These are phyloP conservation scores for Zea luxurians DNA, from an alignment of 176 grass and related monocot genomes.

Conservation along the genomic window DNA sequence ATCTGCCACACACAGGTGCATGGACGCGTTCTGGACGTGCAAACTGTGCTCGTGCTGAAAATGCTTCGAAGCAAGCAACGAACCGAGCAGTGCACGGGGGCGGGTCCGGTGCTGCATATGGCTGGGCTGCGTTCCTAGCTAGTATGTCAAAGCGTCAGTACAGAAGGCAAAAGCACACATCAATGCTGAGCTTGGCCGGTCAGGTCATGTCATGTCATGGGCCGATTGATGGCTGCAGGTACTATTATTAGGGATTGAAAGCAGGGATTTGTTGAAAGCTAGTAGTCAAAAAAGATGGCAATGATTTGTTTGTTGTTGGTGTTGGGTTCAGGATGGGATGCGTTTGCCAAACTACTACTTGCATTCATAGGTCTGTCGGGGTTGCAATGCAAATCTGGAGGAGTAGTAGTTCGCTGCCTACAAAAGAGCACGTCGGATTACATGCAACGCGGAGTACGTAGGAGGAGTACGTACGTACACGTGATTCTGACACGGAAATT, in stretches of 20 bases:
- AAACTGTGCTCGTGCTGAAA: background rate
- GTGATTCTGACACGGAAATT: background rate
- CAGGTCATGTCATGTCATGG: background rate
- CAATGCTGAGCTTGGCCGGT: slow-evolving; percentile 34
- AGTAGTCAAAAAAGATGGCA: background rate
- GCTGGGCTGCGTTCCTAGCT: background rate
- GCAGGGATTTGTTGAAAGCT: too few species aligned
- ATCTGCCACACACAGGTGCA: background rate
- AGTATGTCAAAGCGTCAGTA: slow-evolving; percentile 36
- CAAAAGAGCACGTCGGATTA: background rate
- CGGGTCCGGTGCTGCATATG: too few species aligned
- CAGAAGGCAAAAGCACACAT: slow-evolving; percentile 28
- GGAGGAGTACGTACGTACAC: too few species aligned
- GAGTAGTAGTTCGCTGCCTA: too few species aligned
- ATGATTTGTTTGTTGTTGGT: slow-evolving; percentile 4
- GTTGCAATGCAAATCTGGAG: background rate
- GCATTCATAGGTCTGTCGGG: slow-evolving; percentile 10
- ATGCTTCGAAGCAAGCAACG: background rate
- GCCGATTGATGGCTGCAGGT: background rate
- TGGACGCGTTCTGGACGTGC: background rate
- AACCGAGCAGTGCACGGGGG: too few species aligned
- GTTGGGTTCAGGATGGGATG: slow-evolving; percentile 25
- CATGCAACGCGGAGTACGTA: background rate
- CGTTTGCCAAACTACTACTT: background rate
- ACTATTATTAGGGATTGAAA: too few species aligned